phyloP scores from a whole-genome alignment of 176 grass and related monocot genomes.

The Musa itinerans region DNA sequence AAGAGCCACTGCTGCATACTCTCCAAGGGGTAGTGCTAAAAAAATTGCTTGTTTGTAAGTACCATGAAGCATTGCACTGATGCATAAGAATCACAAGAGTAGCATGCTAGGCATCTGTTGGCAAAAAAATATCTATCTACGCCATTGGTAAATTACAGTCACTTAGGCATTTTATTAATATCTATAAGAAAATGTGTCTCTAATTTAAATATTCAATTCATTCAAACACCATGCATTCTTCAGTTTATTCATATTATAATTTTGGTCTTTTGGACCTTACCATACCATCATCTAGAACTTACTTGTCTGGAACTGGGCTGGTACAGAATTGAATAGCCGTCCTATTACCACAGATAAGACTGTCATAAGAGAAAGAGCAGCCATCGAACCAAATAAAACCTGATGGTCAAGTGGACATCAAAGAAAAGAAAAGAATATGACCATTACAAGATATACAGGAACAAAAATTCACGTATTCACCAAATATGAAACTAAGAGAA shows the following conservation, averaged over 20 bases:
- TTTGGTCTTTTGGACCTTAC: background rate
- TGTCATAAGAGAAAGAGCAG: slow-evolving; percentile 86
- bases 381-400: slow-evolving; percentile 86
- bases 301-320: slow-evolving; percentile 96
- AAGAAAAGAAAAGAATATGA: slow-evolving; percentile 16
- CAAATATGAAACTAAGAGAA: background rate
- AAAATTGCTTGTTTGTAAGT: slow-evolving; percentile 23
- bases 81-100: background rate
- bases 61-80: slow-evolving; percentile 8
- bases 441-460: background rate
- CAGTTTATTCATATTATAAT: background rate
- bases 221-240: background rate
- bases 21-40: slow-evolving; percentile 87
- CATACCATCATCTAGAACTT: slow-evolving; percentile 16
- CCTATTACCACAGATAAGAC: slow-evolving; percentile 84
- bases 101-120: background rate
- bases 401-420: slow-evolving; percentile 20
- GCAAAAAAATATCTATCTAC: background rate
- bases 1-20: slow-evolving; percentile 81
- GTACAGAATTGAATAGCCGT: slow-evolving; percentile 75
- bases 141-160: background rate
- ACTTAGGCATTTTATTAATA: background rate
- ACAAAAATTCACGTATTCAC: background rate
- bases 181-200: no score
- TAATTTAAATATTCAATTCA: no score